Evolutionary conservation across 75 land plant species (phyloP).

Genomic region (Gnetum montanum): DNA sequence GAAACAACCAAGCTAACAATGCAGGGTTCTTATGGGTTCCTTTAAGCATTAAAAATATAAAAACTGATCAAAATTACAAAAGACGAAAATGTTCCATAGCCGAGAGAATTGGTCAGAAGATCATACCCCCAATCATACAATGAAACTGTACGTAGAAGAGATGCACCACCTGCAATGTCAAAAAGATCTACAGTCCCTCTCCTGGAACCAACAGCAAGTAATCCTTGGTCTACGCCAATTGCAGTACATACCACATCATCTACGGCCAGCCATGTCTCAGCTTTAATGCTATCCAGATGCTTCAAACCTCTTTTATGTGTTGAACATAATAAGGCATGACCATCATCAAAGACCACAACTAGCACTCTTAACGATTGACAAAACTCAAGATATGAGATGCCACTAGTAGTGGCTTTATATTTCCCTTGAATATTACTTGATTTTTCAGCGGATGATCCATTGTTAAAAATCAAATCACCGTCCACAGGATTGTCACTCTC

Average conservation of each 20-base stretch:
- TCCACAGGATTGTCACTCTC: slow-evolving; percentile 5
- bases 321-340: slow-evolving; percentile 57
- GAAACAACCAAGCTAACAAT: no score
- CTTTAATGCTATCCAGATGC: slow-evolving; percentile 48
- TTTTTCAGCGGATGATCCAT: neutral
- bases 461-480: slow-evolving; percentile 19
- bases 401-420: slow-evolving; percentile 4
- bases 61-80: no score
- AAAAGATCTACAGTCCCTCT: slow-evolving; percentile 77
- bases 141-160: slow-evolving; percentile 74
- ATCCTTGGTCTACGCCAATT: slow-evolving; percentile 64
- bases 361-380: slow-evolving; percentile 48
- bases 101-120: no score
- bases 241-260: slow-evolving; percentile 77
- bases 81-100: no score
- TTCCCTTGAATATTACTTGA: slow-evolving; percentile 8
- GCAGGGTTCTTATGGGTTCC: no score
- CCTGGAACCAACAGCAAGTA: slow-evolving; percentile 84
- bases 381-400: slow-evolving; percentile 56
- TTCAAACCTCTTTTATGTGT: slow-evolving; percentile 66
- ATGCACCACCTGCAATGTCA: slow-evolving; percentile 62
- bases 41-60: no score
- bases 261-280: slow-evolving; percentile 57
- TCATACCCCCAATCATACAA: slow-evolving; percentile 98
- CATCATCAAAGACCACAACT: slow-evolving; percentile 58